These are phyloP conservation scores for Schizopora paradoxa DNA, from an alignment of 1,284 basidiomycete species.

Conservation along the genomic window DNA sequence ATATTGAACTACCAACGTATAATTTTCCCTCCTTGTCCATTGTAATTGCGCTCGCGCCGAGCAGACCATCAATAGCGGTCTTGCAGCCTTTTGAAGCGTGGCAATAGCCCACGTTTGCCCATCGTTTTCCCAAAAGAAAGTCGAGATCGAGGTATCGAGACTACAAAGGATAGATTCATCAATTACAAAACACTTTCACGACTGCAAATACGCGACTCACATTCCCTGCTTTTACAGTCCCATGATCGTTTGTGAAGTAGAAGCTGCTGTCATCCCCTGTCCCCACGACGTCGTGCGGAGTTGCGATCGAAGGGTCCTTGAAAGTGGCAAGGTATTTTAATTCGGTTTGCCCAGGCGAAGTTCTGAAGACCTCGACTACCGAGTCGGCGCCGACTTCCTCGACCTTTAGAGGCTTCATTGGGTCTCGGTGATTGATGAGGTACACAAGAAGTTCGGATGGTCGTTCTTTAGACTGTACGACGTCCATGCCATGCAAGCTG, in stretches of 20 bases:
- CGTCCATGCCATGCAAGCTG: slow-evolving; percentile 68
- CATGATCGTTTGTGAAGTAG: slow-evolving; percentile 65
- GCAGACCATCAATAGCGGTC: slow-evolving; percentile 40
- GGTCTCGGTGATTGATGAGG: slow-evolving; percentile 60
- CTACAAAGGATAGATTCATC: slow-evolving; percentile 29
- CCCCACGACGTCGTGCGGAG: slow-evolving; percentile 70
- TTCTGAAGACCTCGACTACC: slow-evolving; percentile 65
- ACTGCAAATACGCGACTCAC: slow-evolving; percentile 33
- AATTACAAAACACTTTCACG: slow-evolving; percentile 19
- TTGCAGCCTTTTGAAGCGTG: slow-evolving; percentile 54
- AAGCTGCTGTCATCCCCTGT: slow-evolving; percentile 54
- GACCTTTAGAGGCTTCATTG: slow-evolving; percentile 31
- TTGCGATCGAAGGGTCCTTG: slow-evolving; percentile 48
- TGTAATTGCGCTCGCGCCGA: slow-evolving; percentile 52
- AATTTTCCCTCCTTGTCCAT: slow-evolving; percentile 45
- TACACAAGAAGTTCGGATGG: slow-evolving; percentile 56
- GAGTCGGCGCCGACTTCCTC: slow-evolving; percentile 62
- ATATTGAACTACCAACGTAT: slow-evolving; percentile 44
- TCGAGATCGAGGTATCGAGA: slow-evolving; percentile 24
- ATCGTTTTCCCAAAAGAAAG: slow-evolving; percentile 16
- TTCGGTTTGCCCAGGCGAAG: slow-evolving; percentile 37
- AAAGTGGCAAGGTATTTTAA: slow-evolving; percentile 57
- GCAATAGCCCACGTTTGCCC: slow-evolving; percentile 54
- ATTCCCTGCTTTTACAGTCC: slow-evolving; percentile 41
- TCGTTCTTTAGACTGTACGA: slow-evolving; percentile 49